phyloP scores from a whole-genome alignment of 768 basidiomycete species.

The Dendrothele bispora region DNA sequence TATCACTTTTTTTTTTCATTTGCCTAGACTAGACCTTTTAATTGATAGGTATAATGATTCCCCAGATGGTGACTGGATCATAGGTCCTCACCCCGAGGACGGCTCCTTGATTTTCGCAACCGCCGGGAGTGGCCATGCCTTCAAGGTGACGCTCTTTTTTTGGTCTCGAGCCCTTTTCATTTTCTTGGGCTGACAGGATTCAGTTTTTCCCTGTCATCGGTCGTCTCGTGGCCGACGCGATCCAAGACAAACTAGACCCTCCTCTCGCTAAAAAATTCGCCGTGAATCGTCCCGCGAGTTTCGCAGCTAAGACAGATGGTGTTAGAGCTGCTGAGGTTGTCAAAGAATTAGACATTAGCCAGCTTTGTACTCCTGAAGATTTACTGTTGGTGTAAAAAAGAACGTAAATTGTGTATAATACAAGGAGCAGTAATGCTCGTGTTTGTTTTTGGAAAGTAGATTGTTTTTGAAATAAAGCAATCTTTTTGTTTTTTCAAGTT shows the following conservation, averaged over 20 bases:
- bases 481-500: conserved; percentile 38
- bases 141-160: conserved; percentile 53
- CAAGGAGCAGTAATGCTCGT: neutral
- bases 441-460: neutral
- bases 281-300: no score
- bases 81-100: conserved; percentile 65
- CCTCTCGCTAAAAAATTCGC: conserved; percentile 61
- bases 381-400: conserved; percentile 20
- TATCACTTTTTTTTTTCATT: conserved; percentile 1
- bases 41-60: conserved; percentile 83
- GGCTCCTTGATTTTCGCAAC: conserved; percentile 76
- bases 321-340: no score
- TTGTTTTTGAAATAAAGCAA: neutral
- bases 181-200: neutral
- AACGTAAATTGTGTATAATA: neutral
- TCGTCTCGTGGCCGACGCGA: conserved; percentile 66
- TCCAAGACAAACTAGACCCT: conserved; percentile 62
- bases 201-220: conserved; percentile 91
- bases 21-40: neutral
- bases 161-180: no score
- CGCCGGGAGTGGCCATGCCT: conserved; percentile 86
- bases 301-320: no score
- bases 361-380: conserved; percentile 53
- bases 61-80: conserved; percentile 85
- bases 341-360: conserved; percentile 43